These are phyloP conservation scores for Lipomyces yamanashiensis DNA, from an alignment of 805 yeast genomes.

Conservation along the genomic window DNA sequence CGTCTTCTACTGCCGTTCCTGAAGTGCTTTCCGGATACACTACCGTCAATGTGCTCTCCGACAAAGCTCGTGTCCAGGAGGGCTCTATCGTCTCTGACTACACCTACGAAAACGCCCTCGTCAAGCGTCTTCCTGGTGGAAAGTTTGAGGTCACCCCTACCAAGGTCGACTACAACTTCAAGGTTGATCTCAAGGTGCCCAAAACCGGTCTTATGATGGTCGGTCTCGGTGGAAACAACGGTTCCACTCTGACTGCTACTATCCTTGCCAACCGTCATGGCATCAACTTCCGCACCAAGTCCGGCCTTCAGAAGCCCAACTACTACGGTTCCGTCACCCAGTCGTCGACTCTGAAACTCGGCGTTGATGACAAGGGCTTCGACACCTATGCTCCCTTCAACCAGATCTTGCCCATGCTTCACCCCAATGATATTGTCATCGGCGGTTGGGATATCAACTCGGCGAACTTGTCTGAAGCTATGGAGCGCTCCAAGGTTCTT, in stretches of 20 bases:
- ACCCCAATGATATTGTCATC: conserved; percentile 87
- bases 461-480: conserved; percentile 71
- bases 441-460: conserved; percentile 95
- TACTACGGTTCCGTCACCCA: conserved; percentile 96
- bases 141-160: conserved; percentile 70
- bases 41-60: conserved; percentile 58
- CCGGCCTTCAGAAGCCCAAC: conserved; percentile 75
- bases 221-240: conserved; percentile 96
- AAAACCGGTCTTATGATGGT: conserved; percentile 83
- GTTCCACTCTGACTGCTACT: conserved; percentile 87
- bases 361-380: conserved; percentile 78
- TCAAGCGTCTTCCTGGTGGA: conserved; percentile 33
- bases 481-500: conserved; percentile 83
- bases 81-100: conserved; percentile 58
- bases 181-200: conserved; percentile 79
- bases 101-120: conserved; percentile 70
- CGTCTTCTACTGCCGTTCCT: conserved; percentile 42
- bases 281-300: conserved; percentile 77
- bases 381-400: conserved; percentile 94
- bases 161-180: conserved; percentile 76
- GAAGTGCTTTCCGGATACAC: conserved; percentile 48
- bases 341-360: conserved; percentile 85
- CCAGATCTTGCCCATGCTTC: conserved; percentile 81
- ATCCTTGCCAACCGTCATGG: conserved; percentile 82
- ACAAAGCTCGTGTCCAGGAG: conserved; percentile 56